Percentiles rank a stretch among this genome's conserved stretches.
Conservation (phyloP, 345 rosid genomes). For the Gossypium longicalyx region DNA sequence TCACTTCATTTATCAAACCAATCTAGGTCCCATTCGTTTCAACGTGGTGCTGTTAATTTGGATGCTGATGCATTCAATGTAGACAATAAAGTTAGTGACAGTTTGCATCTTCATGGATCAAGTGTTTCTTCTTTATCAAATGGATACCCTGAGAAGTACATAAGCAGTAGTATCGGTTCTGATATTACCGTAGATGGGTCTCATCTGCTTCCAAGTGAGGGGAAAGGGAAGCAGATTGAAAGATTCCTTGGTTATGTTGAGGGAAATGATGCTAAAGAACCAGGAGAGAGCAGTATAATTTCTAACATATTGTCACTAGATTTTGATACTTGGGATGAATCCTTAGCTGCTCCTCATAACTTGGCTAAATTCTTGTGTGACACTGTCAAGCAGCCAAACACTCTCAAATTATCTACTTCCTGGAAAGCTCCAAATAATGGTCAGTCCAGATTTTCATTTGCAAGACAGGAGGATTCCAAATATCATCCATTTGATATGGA, state of each 20-base stretch:
- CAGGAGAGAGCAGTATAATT: constrained; percentile 64
- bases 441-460: constrained; percentile 88
- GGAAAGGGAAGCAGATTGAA: constrained; percentile 26
- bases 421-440: constrained; percentile 51
- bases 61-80: constrained; percentile 29
- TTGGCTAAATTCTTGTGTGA: constrained; percentile 58
- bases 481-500: constrained; percentile 38
- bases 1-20: constrained; percentile 32
- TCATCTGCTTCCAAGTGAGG: constrained; percentile 33
- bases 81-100: constrained; percentile 33
- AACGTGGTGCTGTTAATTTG: constrained; percentile 19
- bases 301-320: constrained; percentile 76
- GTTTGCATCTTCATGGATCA: constrained; percentile 26
- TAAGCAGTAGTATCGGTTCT: constrained; percentile 29
- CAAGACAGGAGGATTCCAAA: constrained; percentile 59
- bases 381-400: constrained; percentile 38
- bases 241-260: constrained; percentile 22
- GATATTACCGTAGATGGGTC: constrained; percentile 32
- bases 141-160: constrained; percentile 42
- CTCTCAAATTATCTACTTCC: constrained; percentile 37
- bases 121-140: constrained; percentile 32
- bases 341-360: constrained; percentile 58
- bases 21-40: constrained; percentile 40
- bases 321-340: constrained; percentile 74
- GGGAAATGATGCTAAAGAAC: constrained; percentile 26